Evolutionary conservation across 2,329 filamentous ascomycete species (phyloP).

Genomic region (Diaporthe ampelina): DNA sequence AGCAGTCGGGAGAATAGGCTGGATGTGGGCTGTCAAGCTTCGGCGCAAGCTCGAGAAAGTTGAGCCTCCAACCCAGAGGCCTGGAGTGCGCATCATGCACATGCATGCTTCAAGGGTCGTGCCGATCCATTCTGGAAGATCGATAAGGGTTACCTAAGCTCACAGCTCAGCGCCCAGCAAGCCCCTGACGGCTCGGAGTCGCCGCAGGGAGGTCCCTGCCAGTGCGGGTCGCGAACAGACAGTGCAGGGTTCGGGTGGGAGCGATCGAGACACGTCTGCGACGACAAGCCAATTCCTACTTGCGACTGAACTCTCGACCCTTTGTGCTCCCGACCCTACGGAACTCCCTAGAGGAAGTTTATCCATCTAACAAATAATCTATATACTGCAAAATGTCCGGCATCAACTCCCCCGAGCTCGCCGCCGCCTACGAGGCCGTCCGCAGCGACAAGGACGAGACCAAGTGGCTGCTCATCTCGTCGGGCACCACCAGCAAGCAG

Average conservation of each 20-base stretch:
- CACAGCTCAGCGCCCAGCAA: not conserved
- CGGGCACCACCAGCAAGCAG: constrained; percentile 65
- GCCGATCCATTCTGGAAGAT: constrained; percentile 1
- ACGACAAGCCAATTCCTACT: constrained; percentile 18
- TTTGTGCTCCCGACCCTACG: not conserved
- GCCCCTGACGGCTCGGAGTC: constrained; percentile 19
- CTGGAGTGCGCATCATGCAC: not conserved
- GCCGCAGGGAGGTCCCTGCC: constrained; percentile 26
- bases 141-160: not conserved
- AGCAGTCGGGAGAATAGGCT: not conserved
- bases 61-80: not conserved
- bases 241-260: constrained; percentile 25
- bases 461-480: constrained; percentile 77
- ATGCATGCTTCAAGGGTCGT: constrained; percentile 17
- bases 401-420: constrained; percentile 65
- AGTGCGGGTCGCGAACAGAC: constrained; percentile 29
- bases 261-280: constrained; percentile 37
- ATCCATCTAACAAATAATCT: not conserved
- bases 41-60: constrained; percentile 3
- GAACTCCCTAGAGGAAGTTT: not conserved
- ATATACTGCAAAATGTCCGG: constrained; percentile 63
- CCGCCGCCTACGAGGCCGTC: constrained; percentile 73
- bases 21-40: not conserved
- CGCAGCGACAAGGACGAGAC: constrained; percentile 75
- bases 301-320: not conserved